Percentiles rank a stretch among this genome's conserved stretches.
phyloP scores from a whole-genome alignment of 768 basidiomycete genomes.

The Lactifluus volemus region DNA sequence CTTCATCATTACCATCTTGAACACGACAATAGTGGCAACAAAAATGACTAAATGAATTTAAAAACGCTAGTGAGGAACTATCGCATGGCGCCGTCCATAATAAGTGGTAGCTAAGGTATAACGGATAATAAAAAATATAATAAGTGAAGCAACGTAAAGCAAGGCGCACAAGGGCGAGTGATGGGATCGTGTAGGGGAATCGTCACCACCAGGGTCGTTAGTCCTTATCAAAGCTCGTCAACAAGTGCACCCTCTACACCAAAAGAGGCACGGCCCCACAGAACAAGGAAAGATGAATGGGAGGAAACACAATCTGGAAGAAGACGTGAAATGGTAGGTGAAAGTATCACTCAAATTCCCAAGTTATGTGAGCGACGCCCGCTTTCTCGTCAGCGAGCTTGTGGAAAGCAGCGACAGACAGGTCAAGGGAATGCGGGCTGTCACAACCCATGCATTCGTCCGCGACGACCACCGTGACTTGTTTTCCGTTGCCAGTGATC shows the following conservation, averaged over 20 bases:
- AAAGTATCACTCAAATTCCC: background rate
- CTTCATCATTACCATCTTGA: too few species aligned
- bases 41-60: too few species aligned
- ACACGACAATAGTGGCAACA: too few species aligned
- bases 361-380: constrained; percentile 55
- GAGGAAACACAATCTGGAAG: constrained; percentile 1
- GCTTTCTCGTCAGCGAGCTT: constrained; percentile 38
- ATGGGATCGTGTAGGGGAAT: constrained; percentile 21
- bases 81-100: too few species aligned
- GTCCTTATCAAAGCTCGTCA: constrained; percentile 27
- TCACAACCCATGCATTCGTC: constrained; percentile 63
- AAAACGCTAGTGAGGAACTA: too few species aligned
- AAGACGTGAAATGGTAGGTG: background rate
- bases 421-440: constrained; percentile 59
- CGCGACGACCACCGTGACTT: constrained; percentile 57
- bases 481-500: constrained; percentile 58
- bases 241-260: constrained; percentile 13
- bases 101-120: background rate
- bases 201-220: constrained; percentile 39
- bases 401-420: constrained; percentile 61
- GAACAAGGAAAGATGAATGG: constrained; percentile 4
- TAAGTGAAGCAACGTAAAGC: constrained; percentile 14
- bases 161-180: constrained; percentile 19
- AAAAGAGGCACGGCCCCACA: constrained; percentile 16
- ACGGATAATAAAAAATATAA: background rate